A percentile compares a stretch with the other conserved stretches of the same genome.
phyloP scores from a whole-genome alignment of 2,329 filamentous ascomycete species.

The Laburnicola sp. region DNA sequence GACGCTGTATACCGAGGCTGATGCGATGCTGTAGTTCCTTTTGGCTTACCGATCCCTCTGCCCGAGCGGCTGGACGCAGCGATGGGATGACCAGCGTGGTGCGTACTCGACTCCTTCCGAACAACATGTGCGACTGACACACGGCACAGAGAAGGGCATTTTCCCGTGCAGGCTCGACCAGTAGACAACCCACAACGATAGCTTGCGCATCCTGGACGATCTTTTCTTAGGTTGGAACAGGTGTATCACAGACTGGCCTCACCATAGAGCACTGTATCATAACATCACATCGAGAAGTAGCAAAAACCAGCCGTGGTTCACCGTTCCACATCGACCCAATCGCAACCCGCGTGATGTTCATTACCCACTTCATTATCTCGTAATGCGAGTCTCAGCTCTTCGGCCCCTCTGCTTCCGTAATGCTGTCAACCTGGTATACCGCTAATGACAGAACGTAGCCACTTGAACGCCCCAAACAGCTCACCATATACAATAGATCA shows the following conservation, averaged over 20 bases:
- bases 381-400: neutral
- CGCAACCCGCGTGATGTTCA: neutral
- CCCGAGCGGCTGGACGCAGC: constrained; percentile 88
- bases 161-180: constrained; percentile 45
- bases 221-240: constrained; percentile 21
- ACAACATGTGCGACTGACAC: constrained; percentile 10
- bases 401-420: neutral
- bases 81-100: constrained; percentile 99
- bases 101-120: constrained; percentile 44
- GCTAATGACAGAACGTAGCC: constrained; percentile 7
- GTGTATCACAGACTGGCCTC: constrained; percentile 30
- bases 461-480: neutral
- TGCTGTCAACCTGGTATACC: neutral
- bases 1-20: constrained; percentile 8
- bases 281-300: constrained; percentile 26
- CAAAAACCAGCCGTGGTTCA: constrained; percentile 34
- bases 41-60: constrained; percentile 96
- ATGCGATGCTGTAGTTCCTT: constrained; percentile 70
- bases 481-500: neutral
- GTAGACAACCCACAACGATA: constrained; percentile 28
- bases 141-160: constrained; percentile 33
- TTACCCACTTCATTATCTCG: constrained; percentile 4
- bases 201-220: constrained; percentile 14
- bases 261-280: constrained; percentile 31
- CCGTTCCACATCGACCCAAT: neutral